Base-by-base conservation (phyloP, 495 filamentous ascomycete genomes). In the Daldinia childiae region DNA sequence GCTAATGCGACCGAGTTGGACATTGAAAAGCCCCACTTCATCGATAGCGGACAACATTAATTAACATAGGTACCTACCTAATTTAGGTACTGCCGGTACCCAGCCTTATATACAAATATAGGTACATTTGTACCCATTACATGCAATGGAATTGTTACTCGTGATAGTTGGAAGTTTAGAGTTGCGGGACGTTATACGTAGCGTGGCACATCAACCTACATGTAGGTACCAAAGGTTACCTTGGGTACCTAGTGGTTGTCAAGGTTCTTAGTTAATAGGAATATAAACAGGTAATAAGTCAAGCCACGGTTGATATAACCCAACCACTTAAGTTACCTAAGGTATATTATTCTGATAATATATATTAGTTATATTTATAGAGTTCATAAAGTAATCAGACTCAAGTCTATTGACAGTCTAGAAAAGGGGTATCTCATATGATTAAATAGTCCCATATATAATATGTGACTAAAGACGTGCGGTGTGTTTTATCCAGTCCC, bases 401-500 rank as follows among this genome's bases (percentile, higher is more conserved):
- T 34, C 26, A 1, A 26, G 14, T 38, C 15, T 50, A 60, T 51
- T 26, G 15, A 63, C 34, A 52, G 45, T 63, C 15, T 51, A 29
- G 62, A 66, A 69, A 66, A 56, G 62, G 72, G 69, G 69, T 67
- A 72, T 72, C 69, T 67, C 50, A 62, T 62, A 38, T 57, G 26
- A 71, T 19, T 48, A 58, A 32, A 58, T 24, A 58, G 38, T 66
- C 36, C 12, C 17, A 14, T 21, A n/a, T 39, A 43, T 45, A 19
- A 27, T 4, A 41, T 24, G 43, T 30, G 27, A 29, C 19, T 0
- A 48, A 48, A 54, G n/a, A 62, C 57, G 66, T 24, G 11, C 27
- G 19, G 36, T 38, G 51, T 55, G 26, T 62, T 72, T 58, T 52
- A 70, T 60, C 78, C 80, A 4, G 67, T 77, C 29, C 91, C 88